Evolutionary conservation across 2,329 filamentous ascomycete species (phyloP), one percentile per base, ranked within the genome.

Genomic region (Alternaria sp.): DNA sequence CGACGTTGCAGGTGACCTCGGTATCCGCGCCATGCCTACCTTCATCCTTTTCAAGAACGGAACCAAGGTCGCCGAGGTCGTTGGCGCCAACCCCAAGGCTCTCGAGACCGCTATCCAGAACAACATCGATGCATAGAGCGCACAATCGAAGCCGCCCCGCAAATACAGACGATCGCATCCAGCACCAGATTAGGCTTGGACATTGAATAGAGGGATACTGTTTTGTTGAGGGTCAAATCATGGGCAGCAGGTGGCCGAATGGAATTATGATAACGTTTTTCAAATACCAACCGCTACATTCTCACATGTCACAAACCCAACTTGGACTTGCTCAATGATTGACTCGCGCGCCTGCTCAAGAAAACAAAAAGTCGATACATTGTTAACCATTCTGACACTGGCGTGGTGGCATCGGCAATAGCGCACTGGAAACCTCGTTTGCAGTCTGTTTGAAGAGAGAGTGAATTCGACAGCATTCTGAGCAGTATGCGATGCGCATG

Each of bases 11-110:
- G 85, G 90, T 73, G 88, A 95, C 77, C 88, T 95, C 65, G 88
- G 87, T 66, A 87, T 98, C 79, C 89, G 92, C 71, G 93, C 94
- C 78, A 97, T 98, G 93, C 94, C 94, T 57, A 96, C 93, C 28
- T 97, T 98, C 83, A 75, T 91, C 58, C 80, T 96, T 75, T 97
- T 93, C 87, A 92, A 93, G 86, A 81, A 89, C 70, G 93, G 91
- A 67, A 79, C 92, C 79, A 90, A 92, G 84, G 80, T 89, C 36
- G 84, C 81, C 44, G 90, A 92, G 81, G 82, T 97, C 60, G 87
- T 95, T 28, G 94, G 94, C 65, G 93, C 93, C 73, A 93, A 93
- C 82, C 90, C 90, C n/a, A 78, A 80, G 50, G 88, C 85, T n/a
- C 81, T 97, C 60, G 80, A 87, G 80, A 79, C 79, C 34, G 83